Evolutionary conservation across 305 asterid species (phyloP).

Genomic region (Plantago lanceolata): DNA sequence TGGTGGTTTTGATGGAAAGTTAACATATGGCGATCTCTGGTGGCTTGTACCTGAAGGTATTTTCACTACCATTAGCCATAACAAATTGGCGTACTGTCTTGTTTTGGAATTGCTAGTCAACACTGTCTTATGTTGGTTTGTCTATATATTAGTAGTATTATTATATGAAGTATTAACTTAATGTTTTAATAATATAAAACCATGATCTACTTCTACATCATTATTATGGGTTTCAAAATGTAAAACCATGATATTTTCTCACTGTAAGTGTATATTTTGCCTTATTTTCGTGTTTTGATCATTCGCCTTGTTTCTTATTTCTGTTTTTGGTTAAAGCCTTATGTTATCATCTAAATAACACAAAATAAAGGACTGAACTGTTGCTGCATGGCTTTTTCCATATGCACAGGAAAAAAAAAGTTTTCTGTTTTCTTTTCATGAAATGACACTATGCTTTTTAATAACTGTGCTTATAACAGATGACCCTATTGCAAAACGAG

Average conservation of each 20-base stretch:
- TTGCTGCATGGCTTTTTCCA: conserved; percentile 7
- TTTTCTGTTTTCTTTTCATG: not conserved
- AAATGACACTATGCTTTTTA: conserved; percentile 8
- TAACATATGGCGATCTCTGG: conserved; percentile 90
- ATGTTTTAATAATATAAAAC: too few relatives aligned
- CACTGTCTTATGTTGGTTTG: conserved; percentile 5
- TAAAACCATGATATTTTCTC: conserved; percentile 11
- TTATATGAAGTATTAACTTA: not conserved
- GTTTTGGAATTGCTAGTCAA: not conserved
- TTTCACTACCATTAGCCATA: conserved; percentile 2
- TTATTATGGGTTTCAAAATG: not conserved
- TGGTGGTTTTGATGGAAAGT: conserved; percentile 96
- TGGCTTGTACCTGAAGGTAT: conserved; percentile 98
- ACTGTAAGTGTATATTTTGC: not conserved
- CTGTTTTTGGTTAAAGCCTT: not conserved
- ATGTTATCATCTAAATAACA: not conserved
- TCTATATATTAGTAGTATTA: not conserved
- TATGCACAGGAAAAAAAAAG: not conserved
- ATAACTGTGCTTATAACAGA: conserved; percentile 42
- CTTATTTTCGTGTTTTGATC: too few relatives aligned
- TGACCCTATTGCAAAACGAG: conserved; percentile 78
- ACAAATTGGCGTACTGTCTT: not conserved
- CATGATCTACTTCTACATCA: too few relatives aligned
- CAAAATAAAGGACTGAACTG: not conserved
- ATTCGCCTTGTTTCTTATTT: too few relatives aligned